Percentiles rank a stretch among this genome's conserved stretches.
Evolutionary conservation across 2,329 filamentous ascomycete species (phyloP).

Genomic region (Trichoderma breve): DNA sequence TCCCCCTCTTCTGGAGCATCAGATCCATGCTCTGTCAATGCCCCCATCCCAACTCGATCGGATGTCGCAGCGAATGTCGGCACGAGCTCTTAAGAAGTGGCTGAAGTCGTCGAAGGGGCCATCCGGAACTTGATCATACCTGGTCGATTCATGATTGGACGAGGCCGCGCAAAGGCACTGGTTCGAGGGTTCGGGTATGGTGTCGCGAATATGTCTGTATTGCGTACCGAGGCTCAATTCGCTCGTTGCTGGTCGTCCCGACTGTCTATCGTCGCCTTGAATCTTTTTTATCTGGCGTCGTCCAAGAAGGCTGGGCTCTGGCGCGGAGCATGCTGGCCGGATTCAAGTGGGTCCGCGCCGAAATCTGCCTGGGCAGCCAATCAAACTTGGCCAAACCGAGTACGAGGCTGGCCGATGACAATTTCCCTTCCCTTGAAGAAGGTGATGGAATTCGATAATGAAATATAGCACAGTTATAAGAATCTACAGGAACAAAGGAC

Average conservation of each 20-base stretch:
- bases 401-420: slow-evolving; percentile 14
- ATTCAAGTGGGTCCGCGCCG: slow-evolving; percentile 42
- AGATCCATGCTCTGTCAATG: neutral
- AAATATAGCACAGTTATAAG: neutral
- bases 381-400: slow-evolving; percentile 23
- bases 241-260: slow-evolving; percentile 9
- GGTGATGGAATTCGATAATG: neutral
- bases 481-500: neutral
- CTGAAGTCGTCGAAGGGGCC: slow-evolving; percentile 11
- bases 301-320: slow-evolving; percentile 29
- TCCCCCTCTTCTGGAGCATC: neutral
- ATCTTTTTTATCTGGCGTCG: slow-evolving; percentile 22
- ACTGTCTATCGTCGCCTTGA: slow-evolving; percentile 7
- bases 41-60: neutral
- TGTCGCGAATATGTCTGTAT: slow-evolving; percentile 22
- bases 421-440: neutral
- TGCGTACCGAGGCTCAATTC: slow-evolving; percentile 24
- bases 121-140: slow-evolving; percentile 43
- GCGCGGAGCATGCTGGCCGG: slow-evolving; percentile 32
- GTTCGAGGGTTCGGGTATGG: slow-evolving; percentile 16
- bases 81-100: neutral
- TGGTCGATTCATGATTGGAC: slow-evolving; percentile 57
- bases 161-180: slow-evolving; percentile 27
- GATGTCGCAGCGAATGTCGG: neutral
- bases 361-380: slow-evolving; percentile 30